These are phyloP conservation scores for Brassica juncea DNA, from an alignment of 345 rosid genomes.

Conservation along the genomic window DNA sequence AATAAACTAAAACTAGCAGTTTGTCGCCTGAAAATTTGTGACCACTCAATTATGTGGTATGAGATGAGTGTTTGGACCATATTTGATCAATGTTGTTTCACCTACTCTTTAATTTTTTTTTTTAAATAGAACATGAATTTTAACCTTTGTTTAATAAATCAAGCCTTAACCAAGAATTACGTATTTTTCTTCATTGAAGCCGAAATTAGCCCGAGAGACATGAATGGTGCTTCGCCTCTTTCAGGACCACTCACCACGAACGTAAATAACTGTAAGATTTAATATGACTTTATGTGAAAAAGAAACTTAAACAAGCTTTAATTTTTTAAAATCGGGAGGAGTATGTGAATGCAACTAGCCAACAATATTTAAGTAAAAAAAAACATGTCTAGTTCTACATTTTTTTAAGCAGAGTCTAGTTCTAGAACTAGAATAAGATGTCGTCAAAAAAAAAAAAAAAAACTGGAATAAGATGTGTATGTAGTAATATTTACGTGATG, in stretches of 20 bases:
- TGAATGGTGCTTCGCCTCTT: slow-evolving; percentile 41
- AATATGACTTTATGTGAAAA: slow-evolving; percentile 32
- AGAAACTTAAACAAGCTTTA: background rate
- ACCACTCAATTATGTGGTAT: slow-evolving; percentile 30
- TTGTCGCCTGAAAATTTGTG: slow-evolving; percentile 37
- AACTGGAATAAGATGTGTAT: too few relatives aligned
- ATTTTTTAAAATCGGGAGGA: background rate
- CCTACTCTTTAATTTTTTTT: slow-evolving; percentile 6
- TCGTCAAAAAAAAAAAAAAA: too few relatives aligned
- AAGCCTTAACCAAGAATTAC: slow-evolving; percentile 10
- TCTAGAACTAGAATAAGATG: too few relatives aligned
- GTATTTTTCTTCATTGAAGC: slow-evolving; percentile 16
- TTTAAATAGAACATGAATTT: slow-evolving; percentile 11
- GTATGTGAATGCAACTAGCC: slow-evolving; percentile 11
- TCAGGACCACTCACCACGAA: slow-evolving; percentile 40
- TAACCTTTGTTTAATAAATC: slow-evolving; percentile 13
- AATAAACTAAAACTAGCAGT: slow-evolving; percentile 4
- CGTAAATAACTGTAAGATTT: slow-evolving; percentile 39
- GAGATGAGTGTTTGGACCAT: slow-evolving; percentile 41
- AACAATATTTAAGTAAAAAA: too few relatives aligned
- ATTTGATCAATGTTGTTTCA: slow-evolving; percentile 33
- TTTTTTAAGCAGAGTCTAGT: too few relatives aligned
- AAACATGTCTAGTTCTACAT: slow-evolving; percentile 22
- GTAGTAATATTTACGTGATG: too few relatives aligned
- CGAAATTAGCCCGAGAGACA: slow-evolving; percentile 32